Percentiles rank a stretch among this genome's conserved stretches.
phyloP scores from a whole-genome alignment of 176 grass and related monocot genomes.

The Eleusine indica region DNA sequence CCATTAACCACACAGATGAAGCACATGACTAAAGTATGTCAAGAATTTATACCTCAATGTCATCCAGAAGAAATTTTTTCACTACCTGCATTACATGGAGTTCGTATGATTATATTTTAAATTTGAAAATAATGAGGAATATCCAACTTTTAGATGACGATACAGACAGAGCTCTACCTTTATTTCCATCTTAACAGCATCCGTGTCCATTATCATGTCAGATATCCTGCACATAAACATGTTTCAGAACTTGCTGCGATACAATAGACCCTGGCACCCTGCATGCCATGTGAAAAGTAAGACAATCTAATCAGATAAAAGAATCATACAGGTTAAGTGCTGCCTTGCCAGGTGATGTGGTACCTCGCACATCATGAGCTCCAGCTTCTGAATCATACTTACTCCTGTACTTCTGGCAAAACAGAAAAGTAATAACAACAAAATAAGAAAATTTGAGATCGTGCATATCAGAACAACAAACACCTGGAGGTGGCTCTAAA shows the following conservation, averaged over 20 bases:
- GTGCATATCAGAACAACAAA: neutral
- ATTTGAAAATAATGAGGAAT: neutral
- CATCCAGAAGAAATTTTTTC: slow-evolving; percentile 32
- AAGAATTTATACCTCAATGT: slow-evolving; percentile 41
- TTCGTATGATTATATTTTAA: neutral
- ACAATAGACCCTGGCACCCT: neutral
- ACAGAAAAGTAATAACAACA: neutral
- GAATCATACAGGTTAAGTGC: slow-evolving; percentile 20
- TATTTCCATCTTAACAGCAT: slow-evolving; percentile 17
- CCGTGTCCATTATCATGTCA: slow-evolving; percentile 17
- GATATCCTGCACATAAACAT: slow-evolving; percentile 31
- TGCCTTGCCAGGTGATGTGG: slow-evolving; percentile 18
- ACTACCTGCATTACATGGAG: slow-evolving; percentile 18
- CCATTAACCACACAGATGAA: slow-evolving; percentile 5
- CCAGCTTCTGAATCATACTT: slow-evolving; percentile 10
- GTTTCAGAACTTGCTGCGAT: slow-evolving; percentile 3
- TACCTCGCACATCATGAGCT: neutral
- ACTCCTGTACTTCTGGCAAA: slow-evolving; percentile 44
- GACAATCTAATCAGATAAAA: neutral
- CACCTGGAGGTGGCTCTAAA: neutral
- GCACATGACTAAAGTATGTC: neutral
- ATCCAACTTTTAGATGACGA: neutral
- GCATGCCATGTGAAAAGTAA: neutral
- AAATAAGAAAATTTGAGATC: neutral
- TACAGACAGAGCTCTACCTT: slow-evolving; percentile 31